Percentiles rank a stretch among this genome's conserved stretches.
These are phyloP conservation scores for Aspergillus bridgeri DNA, from an alignment of 495 filamentous ascomycete genomes.

Conservation along the genomic window DNA sequence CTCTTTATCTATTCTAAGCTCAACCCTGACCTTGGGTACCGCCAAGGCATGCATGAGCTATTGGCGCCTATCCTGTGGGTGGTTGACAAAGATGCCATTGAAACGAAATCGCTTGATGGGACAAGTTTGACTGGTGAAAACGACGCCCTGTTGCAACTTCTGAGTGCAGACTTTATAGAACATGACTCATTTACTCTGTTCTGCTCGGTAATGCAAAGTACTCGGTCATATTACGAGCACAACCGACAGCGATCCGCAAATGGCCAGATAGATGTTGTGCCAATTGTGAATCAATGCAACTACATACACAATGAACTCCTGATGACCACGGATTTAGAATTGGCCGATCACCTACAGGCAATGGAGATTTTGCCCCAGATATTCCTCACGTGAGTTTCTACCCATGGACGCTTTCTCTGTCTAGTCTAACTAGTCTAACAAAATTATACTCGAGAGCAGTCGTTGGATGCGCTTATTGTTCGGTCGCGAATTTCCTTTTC, in stretches of 20 bases:
- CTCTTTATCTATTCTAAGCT: constrained; percentile 94
- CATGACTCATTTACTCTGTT: constrained; percentile 91
- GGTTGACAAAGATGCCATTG: constrained; percentile 75
- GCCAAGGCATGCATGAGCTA: constrained; percentile 97
- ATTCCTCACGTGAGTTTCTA: constrained; percentile 71
- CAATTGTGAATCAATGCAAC: constrained; percentile 81
- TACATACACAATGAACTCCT: constrained; percentile 81
- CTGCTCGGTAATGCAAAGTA: constrained; percentile 77
- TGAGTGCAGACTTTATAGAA: constrained; percentile 73
- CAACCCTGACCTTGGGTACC: constrained; percentile 81
- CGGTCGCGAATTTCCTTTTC: constrained; percentile 87
- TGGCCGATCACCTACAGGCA: constrained; percentile 75
- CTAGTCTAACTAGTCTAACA: neutral
- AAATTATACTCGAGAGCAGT: constrained; percentile 35
- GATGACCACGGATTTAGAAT: constrained; percentile 70
- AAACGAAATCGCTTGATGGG: constrained; percentile 29
- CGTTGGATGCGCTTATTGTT: constrained; percentile 95
- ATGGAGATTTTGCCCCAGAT: constrained; percentile 95
- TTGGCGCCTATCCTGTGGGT: constrained; percentile 89
- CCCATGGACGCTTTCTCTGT: neutral
- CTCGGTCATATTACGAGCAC: constrained; percentile 82
- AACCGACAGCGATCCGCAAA: constrained; percentile 39
- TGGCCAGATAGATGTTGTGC: constrained; percentile 53
- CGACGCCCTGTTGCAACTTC: constrained; percentile 56
- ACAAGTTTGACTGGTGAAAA: constrained; percentile 22